phyloP scores from a whole-genome alignment of 305 asterid species.

The Solanum aculeatissimum region DNA sequence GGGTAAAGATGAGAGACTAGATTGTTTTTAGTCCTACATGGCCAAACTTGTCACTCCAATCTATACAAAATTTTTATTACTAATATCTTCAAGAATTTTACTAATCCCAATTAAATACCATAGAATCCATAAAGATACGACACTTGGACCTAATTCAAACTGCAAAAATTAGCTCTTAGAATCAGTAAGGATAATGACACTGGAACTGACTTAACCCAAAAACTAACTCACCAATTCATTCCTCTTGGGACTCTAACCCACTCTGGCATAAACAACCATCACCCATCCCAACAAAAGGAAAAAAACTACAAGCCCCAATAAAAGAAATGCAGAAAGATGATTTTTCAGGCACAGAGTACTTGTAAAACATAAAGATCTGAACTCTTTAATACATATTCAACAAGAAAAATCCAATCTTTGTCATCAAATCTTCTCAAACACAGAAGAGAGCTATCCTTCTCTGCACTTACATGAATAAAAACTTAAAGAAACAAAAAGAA shows the following conservation, averaged over 20 bases:
- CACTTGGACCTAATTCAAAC: fast-evolving
- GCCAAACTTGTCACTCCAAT: neutral
- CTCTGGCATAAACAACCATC: neutral
- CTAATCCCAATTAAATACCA: neutral
- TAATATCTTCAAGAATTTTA: neutral
- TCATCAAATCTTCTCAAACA: neutral
- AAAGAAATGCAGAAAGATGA: neutral
- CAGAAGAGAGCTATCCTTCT: neutral
- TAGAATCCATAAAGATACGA: neutral
- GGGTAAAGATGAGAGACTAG: neutral
- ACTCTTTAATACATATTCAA: neutral
- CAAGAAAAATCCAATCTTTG: neutral
- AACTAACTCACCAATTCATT: too few species aligned
- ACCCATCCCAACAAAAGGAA: neutral
- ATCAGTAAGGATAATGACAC: too few species aligned
- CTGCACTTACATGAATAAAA: neutral
- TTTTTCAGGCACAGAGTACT: neutral
- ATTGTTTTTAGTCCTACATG: neutral
- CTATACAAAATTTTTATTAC: neutral
- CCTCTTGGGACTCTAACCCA: too few species aligned
- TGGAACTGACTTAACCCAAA: too few species aligned
- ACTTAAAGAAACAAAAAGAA: neutral
- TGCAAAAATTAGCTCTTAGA: neutral
- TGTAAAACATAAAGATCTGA: neutral
- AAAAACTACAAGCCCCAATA: neutral